Evolutionary conservation across 768 basidiomycete species (phyloP), one percentile per base, ranked within the genome.

Genomic region (Psilocybe azurescens): DNA sequence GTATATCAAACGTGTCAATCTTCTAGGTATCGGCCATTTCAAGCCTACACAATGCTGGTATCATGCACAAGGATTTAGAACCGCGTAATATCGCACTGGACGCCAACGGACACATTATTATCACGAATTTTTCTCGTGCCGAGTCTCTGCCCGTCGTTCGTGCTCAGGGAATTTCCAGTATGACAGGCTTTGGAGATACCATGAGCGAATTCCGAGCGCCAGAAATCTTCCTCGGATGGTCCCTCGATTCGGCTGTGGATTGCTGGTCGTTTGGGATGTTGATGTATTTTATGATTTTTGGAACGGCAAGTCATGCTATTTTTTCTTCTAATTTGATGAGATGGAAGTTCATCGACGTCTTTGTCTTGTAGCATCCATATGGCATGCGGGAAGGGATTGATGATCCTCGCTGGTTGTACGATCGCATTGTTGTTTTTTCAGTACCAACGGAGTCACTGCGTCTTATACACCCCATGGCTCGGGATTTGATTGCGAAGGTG

Each of bases 231-330:
- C 73, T 88, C 8, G 83, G 83, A 0, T 89, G 87, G 87, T 67
- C 74, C 14, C 80, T 84, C 56, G 82, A 85, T 63, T 74, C 68
- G 28, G 73, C 79, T 13, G 84, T 84, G 18, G 87, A 89, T 70
- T 82, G 79, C 64, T 89, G 87, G 87, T 81, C 81, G 0, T 86
- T 88, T 62, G 87, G 86, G 3, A 68, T 83, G 67, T 59, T 85
- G 39, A 58, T 88, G 41, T 81, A 79, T 61, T 84, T 79, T 63
- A 79, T 88, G 78, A 70, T 81, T 47, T 77, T 79, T 29, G 82
- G 82, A 29, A 73, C 67, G 68, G 86, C 86, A 57, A 68, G 76
- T 67, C 9, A 8, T 30, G 29, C 41, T n/a, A n/a, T n/a, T n/a
- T n/a, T 58, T 30, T 33, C 14, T 30, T 29, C n/a, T 24, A 3